phyloP scores from a whole-genome alignment of 345 rosid species.

The Cardiospermum halicacabum region DNA sequence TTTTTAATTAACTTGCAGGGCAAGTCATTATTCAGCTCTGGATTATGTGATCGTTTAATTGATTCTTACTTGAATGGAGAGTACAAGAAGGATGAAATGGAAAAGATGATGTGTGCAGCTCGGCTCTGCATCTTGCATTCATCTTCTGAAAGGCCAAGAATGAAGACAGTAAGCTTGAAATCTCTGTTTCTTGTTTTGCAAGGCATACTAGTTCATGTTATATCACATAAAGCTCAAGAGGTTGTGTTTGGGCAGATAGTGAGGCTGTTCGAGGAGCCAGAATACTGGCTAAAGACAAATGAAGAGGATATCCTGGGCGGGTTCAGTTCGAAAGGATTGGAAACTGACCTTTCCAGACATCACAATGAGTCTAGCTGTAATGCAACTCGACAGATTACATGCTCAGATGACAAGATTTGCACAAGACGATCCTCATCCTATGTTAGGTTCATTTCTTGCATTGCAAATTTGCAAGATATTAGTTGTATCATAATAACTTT shows the following conservation, averaged over 20 bases:
- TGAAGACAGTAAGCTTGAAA: conserved; percentile 23
- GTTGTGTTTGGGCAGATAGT: conserved; percentile 27
- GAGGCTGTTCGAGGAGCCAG: conserved; percentile 29
- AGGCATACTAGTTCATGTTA: background rate
- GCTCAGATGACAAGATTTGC: background rate
- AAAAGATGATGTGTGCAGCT: conserved; percentile 25
- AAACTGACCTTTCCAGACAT: conserved; percentile 13
- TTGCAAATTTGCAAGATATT: background rate
- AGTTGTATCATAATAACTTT: no score
- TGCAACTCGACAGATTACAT: background rate
- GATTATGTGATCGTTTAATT: conserved; percentile 22
- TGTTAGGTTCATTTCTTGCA: background rate
- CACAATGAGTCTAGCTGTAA: background rate
- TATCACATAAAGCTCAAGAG: background rate
- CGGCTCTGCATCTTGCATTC: conserved; percentile 33
- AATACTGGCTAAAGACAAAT: conserved; percentile 19
- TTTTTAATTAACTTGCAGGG: conserved; percentile 25
- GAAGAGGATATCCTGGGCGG: conserved; percentile 18
- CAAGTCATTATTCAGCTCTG: conserved; percentile 25
- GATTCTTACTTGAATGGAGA: conserved; percentile 29
- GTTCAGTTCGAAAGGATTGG: conserved; percentile 12
- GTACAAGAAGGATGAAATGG: conserved; percentile 34
- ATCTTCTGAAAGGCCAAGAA: conserved; percentile 33
- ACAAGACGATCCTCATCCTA: background rate
- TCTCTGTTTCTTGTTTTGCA: background rate